Evolutionary conservation across 2,329 filamentous ascomycete species (phyloP).

Genomic region (Aspergillaceae sp.): DNA sequence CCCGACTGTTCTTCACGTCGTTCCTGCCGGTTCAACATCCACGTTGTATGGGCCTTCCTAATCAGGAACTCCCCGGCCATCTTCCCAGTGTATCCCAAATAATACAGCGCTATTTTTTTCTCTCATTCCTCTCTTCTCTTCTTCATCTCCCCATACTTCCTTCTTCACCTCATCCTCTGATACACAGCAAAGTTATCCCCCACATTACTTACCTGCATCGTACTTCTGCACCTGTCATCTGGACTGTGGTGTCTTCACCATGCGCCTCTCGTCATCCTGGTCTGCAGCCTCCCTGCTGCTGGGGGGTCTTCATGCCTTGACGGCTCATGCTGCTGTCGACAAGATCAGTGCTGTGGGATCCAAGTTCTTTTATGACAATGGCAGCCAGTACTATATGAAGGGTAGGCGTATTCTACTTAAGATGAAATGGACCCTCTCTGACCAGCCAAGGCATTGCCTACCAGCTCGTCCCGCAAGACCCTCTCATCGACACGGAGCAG

Average conservation of each 20-base stretch:
- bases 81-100: not conserved
- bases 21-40: no score
- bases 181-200: not conserved
- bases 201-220: not conserved
- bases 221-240: not conserved
- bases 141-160: not conserved
- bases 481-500: conserved; percentile 65
- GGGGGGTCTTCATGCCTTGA: conserved; percentile 17
- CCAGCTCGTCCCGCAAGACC: conserved; percentile 58
- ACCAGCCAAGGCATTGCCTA: conserved; percentile 60
- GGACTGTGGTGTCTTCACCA: conserved; percentile 5
- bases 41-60: no score
- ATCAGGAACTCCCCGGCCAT: not conserved
- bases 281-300: conserved; percentile 16
- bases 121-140: not conserved
- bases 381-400: conserved; percentile 76
- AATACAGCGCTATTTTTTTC: not conserved
- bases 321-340: conserved; percentile 41
- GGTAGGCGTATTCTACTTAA: conserved; percentile 41
- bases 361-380: conserved; percentile 78
- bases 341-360: conserved; percentile 58
- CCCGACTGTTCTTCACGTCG: no score
- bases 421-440: not conserved
- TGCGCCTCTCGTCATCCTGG: conserved; percentile 12
- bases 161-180: not conserved